phyloP scores from a whole-genome alignment of 805 yeast species.

The Candida xiaguanensis region DNA sequence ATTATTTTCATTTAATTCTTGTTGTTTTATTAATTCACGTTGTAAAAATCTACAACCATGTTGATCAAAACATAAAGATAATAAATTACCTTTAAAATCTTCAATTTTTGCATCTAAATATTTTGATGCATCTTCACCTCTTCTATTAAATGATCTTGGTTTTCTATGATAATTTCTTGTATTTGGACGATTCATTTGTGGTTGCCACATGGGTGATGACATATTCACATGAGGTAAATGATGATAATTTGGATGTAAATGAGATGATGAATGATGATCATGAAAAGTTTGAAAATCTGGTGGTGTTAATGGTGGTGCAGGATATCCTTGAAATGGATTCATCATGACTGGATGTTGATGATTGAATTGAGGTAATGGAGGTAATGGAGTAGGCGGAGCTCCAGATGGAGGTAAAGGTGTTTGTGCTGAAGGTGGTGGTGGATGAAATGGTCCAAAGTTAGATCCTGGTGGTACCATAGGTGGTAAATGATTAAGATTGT shows the following conservation, averaged over 20 bases:
- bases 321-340: constrained; percentile 1
- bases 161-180: constrained; percentile 17
- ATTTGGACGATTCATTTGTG: constrained; percentile 13
- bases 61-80: constrained; percentile 86
- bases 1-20: constrained; percentile 20
- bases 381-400: constrained; percentile 15
- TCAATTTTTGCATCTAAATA: constrained; percentile 63
- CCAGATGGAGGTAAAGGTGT: constrained; percentile 13
- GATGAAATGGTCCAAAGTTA: constrained; percentile 3
- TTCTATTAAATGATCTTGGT: constrained; percentile 15
- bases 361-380: constrained; percentile 7
- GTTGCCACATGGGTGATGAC: constrained; percentile 6
- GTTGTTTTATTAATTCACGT: constrained; percentile 70
- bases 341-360: constrained; percentile 10
- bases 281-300: constrained; percentile 2
- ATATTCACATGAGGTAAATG: constrained; percentile 1
- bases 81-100: constrained; percentile 71
- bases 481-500: constrained; percentile 12
- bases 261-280: background rate
- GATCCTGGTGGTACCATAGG: background rate
- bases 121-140: constrained; percentile 67
- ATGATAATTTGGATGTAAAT: background rate
- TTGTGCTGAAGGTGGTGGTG: too few relatives aligned
- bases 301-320: constrained; percentile 2
- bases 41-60: constrained; percentile 95